Percentiles rank a stretch among this genome's conserved stretches.
These are phyloP conservation scores for Fusarium clavum DNA, from an alignment of 2,329 filamentous ascomycete genomes.

Conservation along the genomic window DNA sequence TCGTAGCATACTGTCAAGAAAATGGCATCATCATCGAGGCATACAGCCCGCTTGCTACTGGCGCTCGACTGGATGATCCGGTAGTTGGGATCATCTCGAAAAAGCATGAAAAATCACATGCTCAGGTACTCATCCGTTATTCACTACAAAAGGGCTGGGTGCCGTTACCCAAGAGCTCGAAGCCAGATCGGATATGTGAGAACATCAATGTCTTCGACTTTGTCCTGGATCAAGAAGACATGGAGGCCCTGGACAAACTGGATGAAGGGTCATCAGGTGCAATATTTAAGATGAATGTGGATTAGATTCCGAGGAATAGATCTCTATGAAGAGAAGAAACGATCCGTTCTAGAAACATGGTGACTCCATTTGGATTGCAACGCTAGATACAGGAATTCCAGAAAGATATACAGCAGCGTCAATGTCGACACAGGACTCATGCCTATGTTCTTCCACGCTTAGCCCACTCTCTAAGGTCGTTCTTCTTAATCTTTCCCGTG, in stretches of 20 bases:
- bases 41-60: constrained; percentile 54
- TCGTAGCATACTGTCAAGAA: constrained; percentile 73
- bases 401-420: constrained; percentile 6
- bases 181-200: constrained; percentile 66
- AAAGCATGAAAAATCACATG: constrained; percentile 69
- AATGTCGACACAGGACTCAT: neutral
- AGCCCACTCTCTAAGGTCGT: constrained; percentile 88
- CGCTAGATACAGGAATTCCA: constrained; percentile 1
- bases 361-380: constrained; percentile 5
- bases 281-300: constrained; percentile 49
- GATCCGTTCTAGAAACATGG: neutral
- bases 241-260: constrained; percentile 55
- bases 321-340: neutral
- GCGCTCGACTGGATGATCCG: constrained; percentile 60
- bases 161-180: constrained; percentile 75
- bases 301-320: neutral
- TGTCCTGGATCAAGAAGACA: constrained; percentile 66
- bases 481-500: constrained; percentile 97
- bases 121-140: constrained; percentile 76
- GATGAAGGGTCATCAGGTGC: constrained; percentile 48
- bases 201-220: constrained; percentile 73
- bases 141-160: constrained; percentile 77
- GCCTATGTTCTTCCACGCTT: constrained; percentile 44
- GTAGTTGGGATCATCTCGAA: constrained; percentile 66
- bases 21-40: constrained; percentile 72